Evolutionary conservation across 2,329 filamentous ascomycete genomes (phyloP), one percentile per base, ranked within the genome.

Genomic region (Microascus cirrosus): DNA sequence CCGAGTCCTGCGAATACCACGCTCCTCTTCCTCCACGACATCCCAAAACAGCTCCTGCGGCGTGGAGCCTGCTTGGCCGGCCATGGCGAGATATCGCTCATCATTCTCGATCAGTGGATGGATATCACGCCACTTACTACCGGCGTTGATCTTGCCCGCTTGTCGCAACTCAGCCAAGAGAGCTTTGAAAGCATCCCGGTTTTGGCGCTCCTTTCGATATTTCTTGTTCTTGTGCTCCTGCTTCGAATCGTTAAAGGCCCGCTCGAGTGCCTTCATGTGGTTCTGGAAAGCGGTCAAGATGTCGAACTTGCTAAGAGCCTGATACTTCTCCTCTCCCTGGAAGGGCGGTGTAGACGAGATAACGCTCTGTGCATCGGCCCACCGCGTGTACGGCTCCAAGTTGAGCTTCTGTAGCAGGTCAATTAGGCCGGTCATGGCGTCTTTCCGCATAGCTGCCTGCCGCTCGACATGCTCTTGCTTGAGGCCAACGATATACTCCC

Each of bases 21-120:
- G 84, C 67, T 99, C 93, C 70, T 97, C 91, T 69, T 96, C 91
- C 69, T 97, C 94, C 28, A 97, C 80, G 54, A 92, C 77, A 69
- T 99, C 94, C 90, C 93, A 96, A 75, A 99, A 97, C 7, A 99
- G 77, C 66, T 97, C 91, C 62, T 96, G 80, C 15, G 94, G 90
- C 4, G 84, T 88, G 4, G 92, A 96, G 58, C 93, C 92, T 59
- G 82, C 73, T 68, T 95, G 90, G 56, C 91, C 92, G 60, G 92
- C 81, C 78, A 96, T 90, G 62, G 84, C 85, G 64, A 78, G 80
- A 71, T 96, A 97, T 63, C 92, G 89, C 54, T 86, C 81, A 66
- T 99, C 94, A 58, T 88, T 77, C 64, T 89, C 82, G 63, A 99
- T 81, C 54, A 87, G 69, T 0, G 87, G 83, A 63, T 87, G 78